Conservation (phyloP, 495 filamentous ascomycete genomes). For the Neurospora tetrasperma region DNA sequence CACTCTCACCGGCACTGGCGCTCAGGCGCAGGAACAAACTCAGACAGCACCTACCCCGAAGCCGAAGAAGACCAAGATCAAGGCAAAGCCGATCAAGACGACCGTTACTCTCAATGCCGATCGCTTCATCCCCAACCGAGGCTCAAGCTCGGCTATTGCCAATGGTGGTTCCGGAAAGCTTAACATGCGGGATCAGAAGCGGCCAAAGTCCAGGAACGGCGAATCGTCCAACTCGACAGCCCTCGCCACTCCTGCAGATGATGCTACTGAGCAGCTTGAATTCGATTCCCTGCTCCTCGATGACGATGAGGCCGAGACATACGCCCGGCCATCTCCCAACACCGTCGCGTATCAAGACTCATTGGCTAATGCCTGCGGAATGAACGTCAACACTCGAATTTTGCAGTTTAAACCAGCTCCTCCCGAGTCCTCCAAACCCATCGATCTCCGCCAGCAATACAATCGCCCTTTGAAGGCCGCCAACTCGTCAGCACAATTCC, state of each 20-base stretch:
- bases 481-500: slow-evolving; percentile 66
- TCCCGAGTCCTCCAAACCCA: slow-evolving; percentile 93
- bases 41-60: slow-evolving; percentile 67
- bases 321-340: slow-evolving; percentile 74
- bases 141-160: slow-evolving; percentile 77
- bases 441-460: slow-evolving; percentile 94
- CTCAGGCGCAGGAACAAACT: slow-evolving; percentile 23
- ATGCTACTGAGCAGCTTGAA: slow-evolving; percentile 45
- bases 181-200: slow-evolving; percentile 48
- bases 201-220: slow-evolving; percentile 54
- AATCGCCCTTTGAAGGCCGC: slow-evolving; percentile 86
- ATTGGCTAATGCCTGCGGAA: slow-evolving; percentile 82
- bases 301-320: slow-evolving; percentile 41
- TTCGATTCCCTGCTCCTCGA: slow-evolving; percentile 36
- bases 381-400: slow-evolving; percentile 87
- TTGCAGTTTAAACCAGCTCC: slow-evolving; percentile 97
- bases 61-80: slow-evolving; percentile 46
- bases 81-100: slow-evolving; percentile 64
- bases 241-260: slow-evolving; percentile 63
- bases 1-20: slow-evolving; percentile 71
- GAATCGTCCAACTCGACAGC: slow-evolving; percentile 55
- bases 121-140: slow-evolving; percentile 90
- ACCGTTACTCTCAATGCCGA: slow-evolving; percentile 79
- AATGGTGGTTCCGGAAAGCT: slow-evolving; percentile 76
- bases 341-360: slow-evolving; percentile 87